A percentile compares a stretch with the other conserved stretches of the same genome.
These are phyloP conservation scores for Phytophthora foliorum DNA, from an alignment of 352 stramenopile species.

Conservation along the genomic window DNA sequence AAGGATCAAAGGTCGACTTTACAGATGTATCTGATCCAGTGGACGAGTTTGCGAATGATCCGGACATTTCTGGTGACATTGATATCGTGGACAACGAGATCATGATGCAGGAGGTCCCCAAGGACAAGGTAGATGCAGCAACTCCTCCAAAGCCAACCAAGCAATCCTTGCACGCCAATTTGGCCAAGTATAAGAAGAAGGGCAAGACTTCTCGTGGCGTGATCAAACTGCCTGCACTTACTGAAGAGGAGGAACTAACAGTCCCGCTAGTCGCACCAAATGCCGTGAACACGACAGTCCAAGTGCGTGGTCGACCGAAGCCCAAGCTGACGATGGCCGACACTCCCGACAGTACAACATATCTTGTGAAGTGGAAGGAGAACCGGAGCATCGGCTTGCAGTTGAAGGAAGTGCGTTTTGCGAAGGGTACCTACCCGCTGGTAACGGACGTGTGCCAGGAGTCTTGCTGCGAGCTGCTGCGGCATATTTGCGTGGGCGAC, in stretches of 20 bases:
- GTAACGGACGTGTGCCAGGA: constrained; percentile 88
- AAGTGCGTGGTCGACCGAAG: constrained; percentile 83
- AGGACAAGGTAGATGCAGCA: constrained; percentile 39
- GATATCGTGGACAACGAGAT: constrained; percentile 66
- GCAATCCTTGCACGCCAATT: constrained; percentile 61
- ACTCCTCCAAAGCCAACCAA: constrained; percentile 46
- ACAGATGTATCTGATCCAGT: constrained; percentile 34
- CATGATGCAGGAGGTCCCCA: constrained; percentile 52
- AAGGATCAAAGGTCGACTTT: constrained; percentile 41
- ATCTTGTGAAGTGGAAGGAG: constrained; percentile 92
- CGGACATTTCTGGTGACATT: constrained; percentile 63
- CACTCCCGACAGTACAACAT: constrained; percentile 85
- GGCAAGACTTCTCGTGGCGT: constrained; percentile 72
- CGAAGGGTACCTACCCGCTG: constrained; percentile 82
- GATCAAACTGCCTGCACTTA: constrained; percentile 70
- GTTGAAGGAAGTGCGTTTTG: constrained; percentile 82
- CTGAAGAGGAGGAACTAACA: constrained; percentile 69
- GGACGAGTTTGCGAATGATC: constrained; percentile 55
- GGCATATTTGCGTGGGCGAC: constrained; percentile 87
- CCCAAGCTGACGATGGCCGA: constrained; percentile 82
- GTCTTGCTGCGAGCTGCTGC: constrained; percentile 83
- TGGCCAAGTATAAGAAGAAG: constrained; percentile 84
- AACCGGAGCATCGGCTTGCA: constrained; percentile 88
- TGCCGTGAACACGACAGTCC: constrained; percentile 85
- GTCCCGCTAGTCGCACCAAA: constrained; percentile 84